Base-by-base conservation (phyloP, 2,329 filamentous ascomycete genomes). In the Diaporthe sp. region DNA sequence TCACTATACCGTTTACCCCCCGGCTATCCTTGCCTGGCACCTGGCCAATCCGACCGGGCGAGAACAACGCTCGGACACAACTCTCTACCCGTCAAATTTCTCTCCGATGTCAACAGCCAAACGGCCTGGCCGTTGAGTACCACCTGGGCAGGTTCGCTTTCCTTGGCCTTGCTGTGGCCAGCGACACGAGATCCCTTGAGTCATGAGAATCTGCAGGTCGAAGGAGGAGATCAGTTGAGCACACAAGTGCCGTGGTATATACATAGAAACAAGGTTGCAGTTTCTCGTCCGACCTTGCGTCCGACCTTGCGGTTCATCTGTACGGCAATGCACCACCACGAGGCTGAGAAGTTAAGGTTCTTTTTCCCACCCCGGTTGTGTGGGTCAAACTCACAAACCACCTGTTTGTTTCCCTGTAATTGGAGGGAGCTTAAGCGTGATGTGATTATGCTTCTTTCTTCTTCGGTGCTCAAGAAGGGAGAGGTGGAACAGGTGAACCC, bases 251-350 rank as follows among this genome's bases (percentile, higher is more conserved):
- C 65, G 65, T 28, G 62, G 65, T 68, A 39, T 68, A 68, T 68
- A 68, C 44, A 68, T 68, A 68, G 65, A 68, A 49, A 25, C 12
- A 68, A 19, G 65, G 65, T 68, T 68, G 46, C 46, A 42, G 15
- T 13, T 2, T 55, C 13, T 55, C 53, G 53, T 55, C 53, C 53
- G 53, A 55, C 25, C 31, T 28, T 25, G 25, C 65, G 34, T 68
- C 65, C 65, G 65, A 68, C 37, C 65, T 55, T 55, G 13, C 46
- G 65, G 65, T 70, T 70, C 65, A 55, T 70, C 65, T 70, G 65
- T 55, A 55, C 65, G 13, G 46, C 65, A 55, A 55, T 70, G 65
- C 65, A 42, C 65, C 65, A 53, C 49, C 65, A 70, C 34, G 65
- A 70, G 65, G 49, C 65, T 70, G 65, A 70, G 34, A 31, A 42